Conservation (phyloP, 2,329 filamentous ascomycete genomes). For the Fusarium anthophilum region DNA sequence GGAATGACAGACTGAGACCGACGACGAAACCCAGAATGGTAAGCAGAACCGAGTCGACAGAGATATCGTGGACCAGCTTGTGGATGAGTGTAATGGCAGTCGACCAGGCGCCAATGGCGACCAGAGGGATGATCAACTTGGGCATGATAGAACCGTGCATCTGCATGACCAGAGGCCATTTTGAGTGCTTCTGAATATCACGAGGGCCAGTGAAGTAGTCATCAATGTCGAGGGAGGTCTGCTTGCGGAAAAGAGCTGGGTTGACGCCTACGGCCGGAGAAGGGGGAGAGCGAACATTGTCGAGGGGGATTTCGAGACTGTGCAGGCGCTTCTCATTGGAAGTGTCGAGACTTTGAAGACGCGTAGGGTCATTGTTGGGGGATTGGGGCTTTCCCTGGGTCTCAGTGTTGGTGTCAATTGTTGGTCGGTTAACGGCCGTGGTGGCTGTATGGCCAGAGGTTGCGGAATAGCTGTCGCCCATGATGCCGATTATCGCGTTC, state of each 20-base stretch:
- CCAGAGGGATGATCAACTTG: slow-evolving; percentile 75
- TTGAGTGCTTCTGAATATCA: slow-evolving; percentile 77
- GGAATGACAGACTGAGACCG: slow-evolving; percentile 80
- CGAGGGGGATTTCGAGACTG: slow-evolving; percentile 42
- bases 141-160: slow-evolving; percentile 80
- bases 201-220: slow-evolving; percentile 74
- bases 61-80: slow-evolving; percentile 49
- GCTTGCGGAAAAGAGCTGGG: slow-evolving; percentile 46
- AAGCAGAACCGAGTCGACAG: slow-evolving; percentile 61
- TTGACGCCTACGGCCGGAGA: slow-evolving; percentile 43
- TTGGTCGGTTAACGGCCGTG: slow-evolving; percentile 28
- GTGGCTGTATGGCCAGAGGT: slow-evolving; percentile 25
- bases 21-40: slow-evolving; percentile 86
- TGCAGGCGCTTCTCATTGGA: slow-evolving; percentile 33
- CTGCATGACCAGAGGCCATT: slow-evolving; percentile 79
- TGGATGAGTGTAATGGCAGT: slow-evolving; percentile 70
- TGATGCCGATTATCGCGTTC: slow-evolving; percentile 16
- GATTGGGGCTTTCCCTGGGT: slow-evolving; percentile 4
- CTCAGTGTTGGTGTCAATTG: slow-evolving; percentile 22
- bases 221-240: slow-evolving; percentile 59
- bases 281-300: slow-evolving; percentile 46
- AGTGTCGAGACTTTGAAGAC: slow-evolving; percentile 19
- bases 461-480: slow-evolving; percentile 37
- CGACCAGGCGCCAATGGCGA: slow-evolving; percentile 71
- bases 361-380: slow-evolving; percentile 8